Conservation (phyloP, 495 filamentous ascomycete genomes). For the Neurospora sp. region DNA sequence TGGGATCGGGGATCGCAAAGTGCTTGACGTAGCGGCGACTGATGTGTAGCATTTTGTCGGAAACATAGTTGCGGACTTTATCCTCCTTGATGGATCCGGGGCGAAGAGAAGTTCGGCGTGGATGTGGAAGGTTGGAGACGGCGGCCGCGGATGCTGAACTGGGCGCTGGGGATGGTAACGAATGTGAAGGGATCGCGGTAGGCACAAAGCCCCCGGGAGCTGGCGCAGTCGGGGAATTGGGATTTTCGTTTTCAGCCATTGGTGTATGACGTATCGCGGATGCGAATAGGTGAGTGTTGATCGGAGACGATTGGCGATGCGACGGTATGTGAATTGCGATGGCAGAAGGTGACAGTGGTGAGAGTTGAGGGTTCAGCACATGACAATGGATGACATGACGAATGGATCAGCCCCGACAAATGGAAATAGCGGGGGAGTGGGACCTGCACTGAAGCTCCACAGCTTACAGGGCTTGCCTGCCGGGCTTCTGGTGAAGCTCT, state of each 20-base stretch:
- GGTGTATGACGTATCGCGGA: not conserved
- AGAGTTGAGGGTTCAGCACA: not conserved
- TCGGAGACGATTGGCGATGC: not conserved
- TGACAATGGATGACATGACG: not conserved
- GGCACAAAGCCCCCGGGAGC: slow-evolving; percentile 40
- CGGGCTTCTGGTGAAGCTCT: not conserved
- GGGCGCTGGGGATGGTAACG: slow-evolving; percentile 45
- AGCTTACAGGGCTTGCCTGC: not conserved
- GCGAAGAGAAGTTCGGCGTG: slow-evolving; percentile 52
- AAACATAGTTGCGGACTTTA: slow-evolving; percentile 59
- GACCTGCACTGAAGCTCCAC: not conserved
- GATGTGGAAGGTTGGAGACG: slow-evolving; percentile 46
- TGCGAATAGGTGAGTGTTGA: too few relatives aligned
- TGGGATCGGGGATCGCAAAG: slow-evolving; percentile 44
- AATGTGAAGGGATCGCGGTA: slow-evolving; percentile 7
- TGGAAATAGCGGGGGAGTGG: not conserved
- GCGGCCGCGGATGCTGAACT: slow-evolving; percentile 35
- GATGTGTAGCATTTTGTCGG: slow-evolving; percentile 50
- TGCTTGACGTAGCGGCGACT: slow-evolving; percentile 69
- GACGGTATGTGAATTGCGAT: not conserved
- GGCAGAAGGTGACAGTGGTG: not conserved
- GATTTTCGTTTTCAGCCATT: slow-evolving; percentile 26
- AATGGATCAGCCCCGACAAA: not conserved
- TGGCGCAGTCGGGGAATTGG: not conserved
- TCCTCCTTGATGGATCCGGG: slow-evolving; percentile 70